Percentiles rank a stretch among this genome's conserved stretches.
Evolutionary conservation across 2,329 filamentous ascomycete species (phyloP).

Genomic region (Stenocarpella maydis): DNA sequence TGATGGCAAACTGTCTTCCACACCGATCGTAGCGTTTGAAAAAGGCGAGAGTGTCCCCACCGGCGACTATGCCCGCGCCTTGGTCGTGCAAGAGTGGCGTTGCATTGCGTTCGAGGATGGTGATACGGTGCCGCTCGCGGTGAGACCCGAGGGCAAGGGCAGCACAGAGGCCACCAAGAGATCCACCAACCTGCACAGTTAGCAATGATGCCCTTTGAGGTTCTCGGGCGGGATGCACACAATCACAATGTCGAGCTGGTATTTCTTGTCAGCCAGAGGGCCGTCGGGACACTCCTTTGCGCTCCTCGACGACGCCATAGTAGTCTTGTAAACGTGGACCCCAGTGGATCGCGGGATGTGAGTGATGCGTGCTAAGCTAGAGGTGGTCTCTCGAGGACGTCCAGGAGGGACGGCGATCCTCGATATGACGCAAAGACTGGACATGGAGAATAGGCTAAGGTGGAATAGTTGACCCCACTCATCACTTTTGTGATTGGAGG

Average conservation of each 20-base stretch:
- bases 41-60: conserved; percentile 52
- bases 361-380: background rate
- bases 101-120: conserved; percentile 54
- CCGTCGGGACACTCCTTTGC: background rate
- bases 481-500: background rate
- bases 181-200: conserved; percentile 50
- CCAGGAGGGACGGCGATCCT: background rate
- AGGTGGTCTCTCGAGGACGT: background rate
- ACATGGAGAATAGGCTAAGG: background rate
- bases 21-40: conserved; percentile 51
- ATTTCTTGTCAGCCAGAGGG: background rate
- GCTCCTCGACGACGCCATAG: background rate
- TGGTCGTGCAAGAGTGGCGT: conserved; percentile 55
- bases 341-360: too few species aligned
- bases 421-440: background rate
- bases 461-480: background rate
- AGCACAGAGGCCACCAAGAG: conserved; percentile 50
- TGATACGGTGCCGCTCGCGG: conserved; percentile 48
- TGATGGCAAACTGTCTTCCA: conserved; percentile 44
- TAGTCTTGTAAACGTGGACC: background rate
- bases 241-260: conserved; percentile 5
- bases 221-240: background rate
- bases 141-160: conserved; percentile 50
- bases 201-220: background rate
- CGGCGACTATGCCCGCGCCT: conserved; percentile 57